Evolutionary conservation across 768 basidiomycete species (phyloP).

Genomic region (Rubroboletus satanas): DNA sequence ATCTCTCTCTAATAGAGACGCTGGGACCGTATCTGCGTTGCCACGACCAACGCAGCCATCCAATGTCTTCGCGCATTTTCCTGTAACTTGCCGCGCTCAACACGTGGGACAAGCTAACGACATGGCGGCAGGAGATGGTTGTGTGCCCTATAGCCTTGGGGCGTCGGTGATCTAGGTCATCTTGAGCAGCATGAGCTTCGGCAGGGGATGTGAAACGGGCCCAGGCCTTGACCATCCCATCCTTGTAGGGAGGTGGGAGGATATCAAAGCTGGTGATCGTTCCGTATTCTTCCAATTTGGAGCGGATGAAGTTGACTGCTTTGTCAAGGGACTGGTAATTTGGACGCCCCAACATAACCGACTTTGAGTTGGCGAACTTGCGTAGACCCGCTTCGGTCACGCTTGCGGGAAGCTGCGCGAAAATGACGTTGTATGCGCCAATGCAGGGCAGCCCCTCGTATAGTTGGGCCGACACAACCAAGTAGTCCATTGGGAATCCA

Average conservation of each 20-base stretch:
- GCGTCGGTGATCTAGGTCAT: slow-evolving; percentile 43
- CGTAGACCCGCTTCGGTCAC: slow-evolving; percentile 40
- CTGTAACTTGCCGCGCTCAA: slow-evolving; percentile 38
- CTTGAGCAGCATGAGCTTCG: slow-evolving; percentile 51
- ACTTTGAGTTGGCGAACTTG: slow-evolving; percentile 44
- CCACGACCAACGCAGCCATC: slow-evolving; percentile 39
- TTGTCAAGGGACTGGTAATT: slow-evolving; percentile 38
- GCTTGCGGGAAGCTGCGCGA: slow-evolving; percentile 49
- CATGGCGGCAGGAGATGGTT: slow-evolving; percentile 48
- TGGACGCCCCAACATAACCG: slow-evolving; percentile 49
- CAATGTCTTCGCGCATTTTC: slow-evolving; percentile 44
- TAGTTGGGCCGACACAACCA: slow-evolving; percentile 43
- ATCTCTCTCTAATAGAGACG: slow-evolving; percentile 29
- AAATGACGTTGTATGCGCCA: slow-evolving; percentile 57
- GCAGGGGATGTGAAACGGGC: slow-evolving; percentile 49
- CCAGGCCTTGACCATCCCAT: slow-evolving; percentile 50
- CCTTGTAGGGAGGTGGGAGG: slow-evolving; percentile 46
- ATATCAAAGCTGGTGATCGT: slow-evolving; percentile 42
- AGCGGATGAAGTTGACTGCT: slow-evolving; percentile 37
- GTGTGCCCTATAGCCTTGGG: slow-evolving; percentile 46
- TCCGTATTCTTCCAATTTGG: slow-evolving; percentile 37
- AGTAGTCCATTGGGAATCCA: slow-evolving; percentile 35
- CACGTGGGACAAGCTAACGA: slow-evolving; percentile 47
- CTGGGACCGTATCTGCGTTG: slow-evolving; percentile 27
- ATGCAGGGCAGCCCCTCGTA: slow-evolving; percentile 59